Conservation (phyloP, 2,329 filamentous ascomycete species). For the Neonectria coccinea region DNA sequence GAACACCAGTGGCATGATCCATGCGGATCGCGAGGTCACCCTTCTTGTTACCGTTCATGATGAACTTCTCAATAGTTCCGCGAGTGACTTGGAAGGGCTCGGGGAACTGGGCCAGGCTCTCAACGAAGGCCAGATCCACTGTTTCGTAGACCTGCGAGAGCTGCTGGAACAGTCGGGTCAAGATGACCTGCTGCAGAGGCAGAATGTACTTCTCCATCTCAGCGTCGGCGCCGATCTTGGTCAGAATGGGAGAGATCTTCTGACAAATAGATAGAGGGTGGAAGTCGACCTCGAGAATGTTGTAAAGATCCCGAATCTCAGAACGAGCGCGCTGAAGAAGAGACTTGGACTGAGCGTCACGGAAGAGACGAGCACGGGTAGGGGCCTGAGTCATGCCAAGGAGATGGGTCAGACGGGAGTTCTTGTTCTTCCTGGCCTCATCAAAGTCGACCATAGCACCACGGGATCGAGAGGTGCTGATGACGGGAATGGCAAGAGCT, state of each 20-base stretch:
- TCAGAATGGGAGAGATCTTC: conserved; percentile 96
- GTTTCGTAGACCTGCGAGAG: conserved; percentile 99
- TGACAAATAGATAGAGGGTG: conserved; percentile 98
- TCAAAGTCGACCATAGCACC: conserved; percentile 97
- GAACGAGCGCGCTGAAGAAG: conserved; percentile 91
- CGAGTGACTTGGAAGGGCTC: conserved; percentile 94
- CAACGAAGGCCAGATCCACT: conserved; percentile 92
- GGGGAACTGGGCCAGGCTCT: conserved; percentile 93
- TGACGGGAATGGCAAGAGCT: conserved; percentile 97
- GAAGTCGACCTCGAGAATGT: conserved; percentile 99
- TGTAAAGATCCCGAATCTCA: conserved; percentile 97
- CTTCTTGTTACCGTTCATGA: conserved; percentile 99
- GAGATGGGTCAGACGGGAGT: conserved; percentile 94
- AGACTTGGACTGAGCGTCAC: conserved; percentile 94
- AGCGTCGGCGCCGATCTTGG: conserved; percentile 90
- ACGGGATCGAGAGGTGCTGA: conserved; percentile 96
- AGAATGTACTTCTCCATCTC: conserved; percentile 98
- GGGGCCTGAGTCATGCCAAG: conserved; percentile 92
- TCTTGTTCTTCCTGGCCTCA: conserved; percentile 98
- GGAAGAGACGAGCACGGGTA: conserved; percentile 91
- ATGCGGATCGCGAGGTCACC: conserved; percentile 96
- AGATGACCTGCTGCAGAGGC: conserved; percentile 97
- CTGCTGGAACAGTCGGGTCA: conserved; percentile 98
- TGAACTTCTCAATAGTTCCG: conserved; percentile 98
- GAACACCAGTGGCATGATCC: conserved; percentile 92